A percentile compares a stretch with the other conserved stretches of the same genome.
These are phyloP conservation scores for Blastomyces gilchristii DNA, from an alignment of 2,329 filamentous ascomycete genomes.

Conservation along the genomic window DNA sequence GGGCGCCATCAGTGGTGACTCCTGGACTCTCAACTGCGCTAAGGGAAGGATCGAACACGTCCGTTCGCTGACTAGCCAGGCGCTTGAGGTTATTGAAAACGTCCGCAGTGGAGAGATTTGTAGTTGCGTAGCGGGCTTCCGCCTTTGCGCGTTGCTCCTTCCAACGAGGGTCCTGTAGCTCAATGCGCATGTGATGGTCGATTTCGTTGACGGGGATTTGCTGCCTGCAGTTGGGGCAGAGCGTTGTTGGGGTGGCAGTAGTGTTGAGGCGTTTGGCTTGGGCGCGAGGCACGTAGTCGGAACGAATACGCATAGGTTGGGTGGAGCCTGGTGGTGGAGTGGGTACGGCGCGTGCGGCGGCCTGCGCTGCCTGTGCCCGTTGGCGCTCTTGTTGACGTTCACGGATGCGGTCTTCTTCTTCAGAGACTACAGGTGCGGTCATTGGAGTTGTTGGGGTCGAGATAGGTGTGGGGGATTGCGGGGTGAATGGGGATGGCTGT, in stretches of 20 bases:
- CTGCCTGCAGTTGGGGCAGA: slow-evolving; percentile 90
- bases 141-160: slow-evolving; percentile 90
- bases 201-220: slow-evolving; percentile 79
- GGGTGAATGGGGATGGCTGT: slow-evolving; percentile 24
- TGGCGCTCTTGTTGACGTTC: slow-evolving; percentile 45
- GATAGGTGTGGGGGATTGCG: slow-evolving; percentile 30
- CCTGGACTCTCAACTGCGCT: slow-evolving; percentile 17
- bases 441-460: slow-evolving; percentile 21
- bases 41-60: slow-evolving; percentile 62
- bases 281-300: slow-evolving; percentile 82
- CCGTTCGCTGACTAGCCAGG: slow-evolving; percentile 76
- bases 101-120: slow-evolving; percentile 75
- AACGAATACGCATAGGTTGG: slow-evolving; percentile 74
- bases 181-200: slow-evolving; percentile 88
- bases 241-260: slow-evolving; percentile 49
- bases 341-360: slow-evolving; percentile 59
- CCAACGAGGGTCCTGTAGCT: slow-evolving; percentile 87
- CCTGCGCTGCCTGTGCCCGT: slow-evolving; percentile 66
- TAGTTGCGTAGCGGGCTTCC: slow-evolving; percentile 72
- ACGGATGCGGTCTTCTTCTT: slow-evolving; percentile 42
- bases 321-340: slow-evolving; percentile 26
- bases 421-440: slow-evolving; percentile 42
- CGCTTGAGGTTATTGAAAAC: slow-evolving; percentile 92
- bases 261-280: slow-evolving; percentile 59
- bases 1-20: not conserved